Evolutionary conservation across 208 protist genomes (phyloP), one percentile per base, ranked within the genome.

Genomic region (Wallacemonas sp.): DNA sequence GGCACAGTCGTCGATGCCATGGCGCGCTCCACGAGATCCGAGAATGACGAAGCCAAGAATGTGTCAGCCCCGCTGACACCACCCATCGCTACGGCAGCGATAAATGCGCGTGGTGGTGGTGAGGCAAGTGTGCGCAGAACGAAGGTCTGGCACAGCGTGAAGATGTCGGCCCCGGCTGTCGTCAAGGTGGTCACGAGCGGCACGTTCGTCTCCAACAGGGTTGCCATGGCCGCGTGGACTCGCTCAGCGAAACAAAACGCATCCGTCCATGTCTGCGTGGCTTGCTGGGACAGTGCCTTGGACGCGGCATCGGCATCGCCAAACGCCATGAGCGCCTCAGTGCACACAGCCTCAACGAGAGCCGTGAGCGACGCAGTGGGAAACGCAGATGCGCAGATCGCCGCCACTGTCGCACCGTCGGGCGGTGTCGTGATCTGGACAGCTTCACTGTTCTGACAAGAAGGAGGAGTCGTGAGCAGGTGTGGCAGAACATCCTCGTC

Each of bases 401-500:
- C 24, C 11, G 3, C n/a, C n/a, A n/a, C n/a, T n/a, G n/a, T n/a
- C n/a, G n/a, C n/a, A n/a, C n/a, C n/a, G n/a, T n/a, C n/a, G n/a
- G n/a, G n/a, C n/a, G n/a, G n/a, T n/a, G n/a, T n/a, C n/a, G n/a
- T n/a, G n/a, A n/a, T n/a, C n/a, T n/a, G n/a, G n/a, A n/a, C n/a
- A n/a, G n/a, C n/a, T n/a, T n/a, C n/a, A n/a, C n/a, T n/a, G n/a
- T n/a, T n/a, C n/a, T n/a, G n/a, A n/a, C n/a, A n/a, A n/a, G n/a
- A n/a, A n/a, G n/a, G n/a, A n/a, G n/a, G n/a, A n/a, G n/a, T n/a
- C n/a, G n/a, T n/a, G n/a, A n/a, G n/a, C n/a, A n/a, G n/a, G n/a
- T n/a, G n/a, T n/a, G 74, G 63, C 29, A 82, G 55, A 3, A 63
- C 63, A 32, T 88, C 81, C 19, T 82, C 74, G 14, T 65, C 54